Evolutionary conservation across 495 filamentous ascomycete species (phyloP).

Genomic region (Podospora pseudocomata): DNA sequence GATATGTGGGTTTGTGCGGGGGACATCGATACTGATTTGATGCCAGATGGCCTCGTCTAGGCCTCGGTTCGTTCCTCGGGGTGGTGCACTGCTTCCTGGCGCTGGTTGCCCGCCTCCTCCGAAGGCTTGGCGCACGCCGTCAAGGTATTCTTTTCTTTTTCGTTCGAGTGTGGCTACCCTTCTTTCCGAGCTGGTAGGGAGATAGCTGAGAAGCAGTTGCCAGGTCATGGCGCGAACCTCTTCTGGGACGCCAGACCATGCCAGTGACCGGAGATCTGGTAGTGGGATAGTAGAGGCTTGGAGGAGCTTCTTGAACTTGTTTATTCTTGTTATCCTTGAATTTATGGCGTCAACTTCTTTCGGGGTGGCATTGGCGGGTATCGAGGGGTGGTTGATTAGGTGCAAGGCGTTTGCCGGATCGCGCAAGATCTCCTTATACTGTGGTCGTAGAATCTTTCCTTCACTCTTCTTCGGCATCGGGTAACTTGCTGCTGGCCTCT

Average conservation of each 20-base stretch:
- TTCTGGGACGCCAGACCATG: conserved; percentile 91
- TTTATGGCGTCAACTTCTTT: conserved; percentile 87
- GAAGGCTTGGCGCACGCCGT: conserved; percentile 93
- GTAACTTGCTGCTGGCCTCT: conserved; percentile 81
- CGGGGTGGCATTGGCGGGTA: conserved; percentile 67
- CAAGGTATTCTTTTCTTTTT: conserved; percentile 94
- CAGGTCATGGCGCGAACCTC: conserved; percentile 97
- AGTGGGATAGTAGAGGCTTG: conserved; percentile 87
- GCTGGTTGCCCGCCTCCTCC: conserved; percentile 49
- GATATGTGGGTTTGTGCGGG: conserved; percentile 93
- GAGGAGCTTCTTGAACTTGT: conserved; percentile 95
- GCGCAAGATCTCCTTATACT: conserved; percentile 93
- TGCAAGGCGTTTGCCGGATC: conserved; percentile 95
- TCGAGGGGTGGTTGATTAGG: conserved; percentile 80
- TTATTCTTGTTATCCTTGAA: conserved; percentile 87
- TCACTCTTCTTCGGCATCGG: conserved; percentile 82
- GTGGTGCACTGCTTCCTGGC: conserved; percentile 30
- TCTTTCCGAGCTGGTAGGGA: conserved; percentile 89
- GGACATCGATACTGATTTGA: conserved; percentile 97
- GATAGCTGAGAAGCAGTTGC: conserved; percentile 92
- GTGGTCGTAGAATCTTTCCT: conserved; percentile 90
- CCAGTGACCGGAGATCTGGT: conserved; percentile 72
- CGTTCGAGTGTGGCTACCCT: conserved; percentile 86
- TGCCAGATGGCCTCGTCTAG: conserved; percentile 97
- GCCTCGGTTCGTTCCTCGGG: conserved; percentile 49